These are phyloP conservation scores for Zygoascus hellenicus DNA, from an alignment of 1,139 yeast genomes.

Conservation along the genomic window DNA sequence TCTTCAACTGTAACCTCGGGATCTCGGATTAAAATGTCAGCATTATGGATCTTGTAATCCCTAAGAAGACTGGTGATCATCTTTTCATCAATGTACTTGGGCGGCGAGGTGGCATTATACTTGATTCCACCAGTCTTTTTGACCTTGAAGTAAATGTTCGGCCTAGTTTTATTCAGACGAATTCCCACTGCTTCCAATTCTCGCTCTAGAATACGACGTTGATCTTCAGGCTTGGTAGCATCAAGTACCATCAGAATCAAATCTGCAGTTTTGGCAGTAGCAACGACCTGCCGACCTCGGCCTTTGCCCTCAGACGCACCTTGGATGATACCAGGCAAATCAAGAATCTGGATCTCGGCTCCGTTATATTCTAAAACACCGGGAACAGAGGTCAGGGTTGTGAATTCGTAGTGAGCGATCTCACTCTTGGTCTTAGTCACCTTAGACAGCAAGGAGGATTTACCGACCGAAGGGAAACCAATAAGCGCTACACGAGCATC, in stretches of 20 bases:
- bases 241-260: slow-evolving; percentile 88
- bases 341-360: slow-evolving; percentile 93
- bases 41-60: slow-evolving; percentile 87
- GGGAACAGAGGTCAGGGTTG: slow-evolving; percentile 94
- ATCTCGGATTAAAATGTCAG: slow-evolving; percentile 86
- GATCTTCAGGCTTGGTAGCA: slow-evolving; percentile 90
- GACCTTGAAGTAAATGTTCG: slow-evolving; percentile 71
- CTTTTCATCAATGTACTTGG: slow-evolving; percentile 75
- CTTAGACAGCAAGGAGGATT: slow-evolving; percentile 76
- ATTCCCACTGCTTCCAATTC: slow-evolving; percentile 95
- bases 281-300: slow-evolving; percentile 93
- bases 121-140: slow-evolving; percentile 92
- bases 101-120: slow-evolving; percentile 73
- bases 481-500: slow-evolving; percentile 93
- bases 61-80: slow-evolving; percentile 69
- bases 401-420: slow-evolving; percentile 91
- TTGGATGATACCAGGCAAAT: slow-evolving; percentile 93
- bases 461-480: slow-evolving; percentile 98
- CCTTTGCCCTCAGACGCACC: slow-evolving; percentile 98
- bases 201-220: slow-evolving; percentile 75
- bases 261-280: slow-evolving; percentile 94
- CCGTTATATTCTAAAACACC: slow-evolving; percentile 93
- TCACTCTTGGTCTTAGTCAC: slow-evolving; percentile 92
- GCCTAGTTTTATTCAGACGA: slow-evolving; percentile 71
- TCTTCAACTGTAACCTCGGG: slow-evolving; percentile 89